A percentile compares a stretch with the other conserved stretches of the same genome.
These are phyloP conservation scores for Cucurbita ficifolia DNA, from an alignment of 306 rosid genomes.

Conservation along the genomic window DNA sequence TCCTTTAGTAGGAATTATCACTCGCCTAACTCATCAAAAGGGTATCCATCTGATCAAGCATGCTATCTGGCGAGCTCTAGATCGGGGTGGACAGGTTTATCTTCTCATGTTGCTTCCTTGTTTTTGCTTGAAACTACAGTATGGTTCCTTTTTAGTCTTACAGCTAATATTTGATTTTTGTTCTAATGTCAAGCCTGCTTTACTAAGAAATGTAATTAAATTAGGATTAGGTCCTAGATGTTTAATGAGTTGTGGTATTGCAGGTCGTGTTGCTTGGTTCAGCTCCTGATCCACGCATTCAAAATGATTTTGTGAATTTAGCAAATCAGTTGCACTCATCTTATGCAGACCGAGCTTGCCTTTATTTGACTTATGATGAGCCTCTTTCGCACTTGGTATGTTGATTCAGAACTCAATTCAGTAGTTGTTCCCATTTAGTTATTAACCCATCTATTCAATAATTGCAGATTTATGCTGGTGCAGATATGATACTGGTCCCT, in stretches of 20 bases:
- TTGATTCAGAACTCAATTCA: slow-evolving; percentile 3
- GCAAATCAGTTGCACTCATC: slow-evolving; percentile 56
- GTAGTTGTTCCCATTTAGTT: background rate
- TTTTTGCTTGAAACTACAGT: background rate
- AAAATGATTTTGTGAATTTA: slow-evolving; percentile 75
- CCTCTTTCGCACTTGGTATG: slow-evolving; percentile 95
- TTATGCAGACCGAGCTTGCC: slow-evolving; percentile 49
- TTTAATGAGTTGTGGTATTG: slow-evolving; percentile 5
- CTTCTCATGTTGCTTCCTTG: slow-evolving; percentile 5
- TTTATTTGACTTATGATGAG: slow-evolving; percentile 82
- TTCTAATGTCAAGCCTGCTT: background rate
- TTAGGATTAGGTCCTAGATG: background rate
- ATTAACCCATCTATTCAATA: background rate
- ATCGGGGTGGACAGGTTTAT: slow-evolving; percentile 77
- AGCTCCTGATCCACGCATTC: slow-evolving; percentile 96
- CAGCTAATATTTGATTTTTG: background rate
- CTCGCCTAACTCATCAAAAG: slow-evolving; percentile 90
- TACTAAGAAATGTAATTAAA: slow-evolving; percentile 5
- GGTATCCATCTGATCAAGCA: slow-evolving; percentile 98
- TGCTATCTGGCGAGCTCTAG: slow-evolving; percentile 63
- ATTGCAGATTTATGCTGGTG: slow-evolving; percentile 81
- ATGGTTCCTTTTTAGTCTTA: background rate
- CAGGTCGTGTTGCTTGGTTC: slow-evolving; percentile 97
- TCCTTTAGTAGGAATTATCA: slow-evolving; percentile 71
- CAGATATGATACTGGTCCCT: slow-evolving; percentile 89